Conservation (phyloP, 371 early-diverging fungal genomes). For the Mortierella sp. region DNA sequence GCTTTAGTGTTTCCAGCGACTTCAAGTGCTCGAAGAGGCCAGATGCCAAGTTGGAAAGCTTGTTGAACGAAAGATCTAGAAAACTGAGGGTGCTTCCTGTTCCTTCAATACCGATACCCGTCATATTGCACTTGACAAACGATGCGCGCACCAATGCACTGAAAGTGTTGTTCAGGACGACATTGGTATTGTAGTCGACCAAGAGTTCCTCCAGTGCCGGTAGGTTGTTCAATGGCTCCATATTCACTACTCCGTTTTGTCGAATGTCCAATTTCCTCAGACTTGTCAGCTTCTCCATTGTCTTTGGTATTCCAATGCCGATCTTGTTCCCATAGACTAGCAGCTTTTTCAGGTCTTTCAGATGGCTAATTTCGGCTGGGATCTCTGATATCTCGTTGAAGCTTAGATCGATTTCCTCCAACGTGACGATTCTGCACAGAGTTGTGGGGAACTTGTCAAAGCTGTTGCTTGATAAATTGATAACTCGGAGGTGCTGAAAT, state of each 20-base stretch:
- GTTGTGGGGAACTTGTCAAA: constrained; percentile 74
- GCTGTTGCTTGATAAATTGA: constrained; percentile 85
- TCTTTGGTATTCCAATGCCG: constrained; percentile 72
- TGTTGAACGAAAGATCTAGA: constrained; percentile 76
- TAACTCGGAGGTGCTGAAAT: constrained; percentile 65
- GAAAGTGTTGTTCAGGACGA: constrained; percentile 58
- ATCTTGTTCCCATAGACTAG: constrained; percentile 80
- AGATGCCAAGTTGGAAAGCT: constrained; percentile 75
- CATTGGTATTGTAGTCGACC: constrained; percentile 76
- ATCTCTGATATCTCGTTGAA: constrained; percentile 84
- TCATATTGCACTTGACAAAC: constrained; percentile 64
- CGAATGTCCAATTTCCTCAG: constrained; percentile 82
- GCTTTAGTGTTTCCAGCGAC: constrained; percentile 65
- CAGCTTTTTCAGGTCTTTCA: constrained; percentile 69
- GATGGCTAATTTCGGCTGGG: constrained; percentile 78
- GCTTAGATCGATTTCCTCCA: constrained; percentile 81
- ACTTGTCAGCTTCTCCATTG: constrained; percentile 67
- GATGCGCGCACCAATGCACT: constrained; percentile 58
- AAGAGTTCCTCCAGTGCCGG: constrained; percentile 70
- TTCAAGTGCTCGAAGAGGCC: constrained; percentile 68
- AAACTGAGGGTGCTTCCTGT: constrained; percentile 55
- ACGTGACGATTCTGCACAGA: constrained; percentile 66
- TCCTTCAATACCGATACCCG: constrained; percentile 58
- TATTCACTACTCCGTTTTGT: constrained; percentile 74
- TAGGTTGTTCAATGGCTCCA: constrained; percentile 66